A percentile compares a stretch with the other conserved stretches of the same genome.
Conservation (phyloP, 2,329 filamentous ascomycete species). For the Akanthomyces dipterigenus region DNA sequence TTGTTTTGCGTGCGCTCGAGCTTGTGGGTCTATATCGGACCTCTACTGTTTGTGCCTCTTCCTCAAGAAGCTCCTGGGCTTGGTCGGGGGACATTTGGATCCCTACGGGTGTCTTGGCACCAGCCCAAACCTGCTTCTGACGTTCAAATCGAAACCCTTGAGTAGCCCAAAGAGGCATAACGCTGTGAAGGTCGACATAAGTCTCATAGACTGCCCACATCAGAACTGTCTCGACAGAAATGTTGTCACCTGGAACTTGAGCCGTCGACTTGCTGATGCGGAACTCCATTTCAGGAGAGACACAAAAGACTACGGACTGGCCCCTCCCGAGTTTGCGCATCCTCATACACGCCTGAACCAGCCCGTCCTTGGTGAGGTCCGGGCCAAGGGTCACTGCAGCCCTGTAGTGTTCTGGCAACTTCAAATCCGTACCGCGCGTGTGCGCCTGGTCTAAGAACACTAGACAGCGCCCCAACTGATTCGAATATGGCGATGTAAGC, state of each 20-base stretch:
- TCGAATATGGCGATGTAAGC: conserved; percentile 49
- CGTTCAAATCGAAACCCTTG: conserved; percentile 48
- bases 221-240: conserved; percentile 47
- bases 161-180: conserved; percentile 51
- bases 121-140: conserved; percentile 31
- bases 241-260: conserved; percentile 15
- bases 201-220: conserved; percentile 54
- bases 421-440: conserved; percentile 62
- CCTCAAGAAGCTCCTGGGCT: neutral
- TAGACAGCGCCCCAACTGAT: conserved; percentile 51
- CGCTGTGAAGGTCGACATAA: conserved; percentile 37
- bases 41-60: neutral
- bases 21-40: neutral
- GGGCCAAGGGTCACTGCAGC: conserved; percentile 64
- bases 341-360: conserved; percentile 66
- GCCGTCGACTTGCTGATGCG: conserved; percentile 35
- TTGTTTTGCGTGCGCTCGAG: too few relatives aligned
- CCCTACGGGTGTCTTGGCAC: too few relatives aligned
- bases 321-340: conserved; percentile 62
- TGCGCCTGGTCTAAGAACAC: conserved; percentile 66
- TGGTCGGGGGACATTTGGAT: neutral
- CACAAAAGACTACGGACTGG: conserved; percentile 57
- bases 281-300: conserved; percentile 50
- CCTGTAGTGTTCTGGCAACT: conserved; percentile 48
- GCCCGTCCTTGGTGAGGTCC: conserved; percentile 57